Percentiles rank a stretch among this genome's conserved stretches.
These are phyloP conservation scores for Echria macrotheca DNA, from an alignment of 495 filamentous ascomycete species.

Conservation along the genomic window DNA sequence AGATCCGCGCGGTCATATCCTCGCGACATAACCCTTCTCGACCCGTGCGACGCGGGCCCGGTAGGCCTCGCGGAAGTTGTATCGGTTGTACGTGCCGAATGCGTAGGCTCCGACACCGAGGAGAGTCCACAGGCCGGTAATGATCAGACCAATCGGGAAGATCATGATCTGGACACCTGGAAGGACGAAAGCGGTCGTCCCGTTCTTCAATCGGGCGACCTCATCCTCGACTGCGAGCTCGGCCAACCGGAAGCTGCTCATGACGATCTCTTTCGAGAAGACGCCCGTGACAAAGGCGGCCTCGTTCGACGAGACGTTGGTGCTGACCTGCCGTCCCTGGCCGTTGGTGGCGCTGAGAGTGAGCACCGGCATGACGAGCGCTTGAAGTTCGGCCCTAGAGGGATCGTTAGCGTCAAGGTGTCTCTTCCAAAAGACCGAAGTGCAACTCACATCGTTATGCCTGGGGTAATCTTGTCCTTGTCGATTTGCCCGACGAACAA, in stretches of 20 bases:
- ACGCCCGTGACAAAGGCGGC: constrained; percentile 65
- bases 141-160: constrained; percentile 61
- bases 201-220: constrained; percentile 29
- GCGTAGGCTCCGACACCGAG: constrained; percentile 52
- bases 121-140: constrained; percentile 57
- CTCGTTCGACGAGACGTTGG: constrained; percentile 58
- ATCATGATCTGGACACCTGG: constrained; percentile 62
- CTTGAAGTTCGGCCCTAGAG: constrained; percentile 48
- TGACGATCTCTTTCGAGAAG: constrained; percentile 48
- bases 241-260: constrained; percentile 38
- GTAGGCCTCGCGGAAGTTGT: constrained; percentile 59
- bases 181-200: constrained; percentile 52
- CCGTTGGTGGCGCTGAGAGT: constrained; percentile 48
- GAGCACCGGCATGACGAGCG: constrained; percentile 58
- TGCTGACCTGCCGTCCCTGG: constrained; percentile 43
- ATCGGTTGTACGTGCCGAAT: constrained; percentile 57
- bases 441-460: constrained; percentile 36
- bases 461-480: constrained; percentile 31
- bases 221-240: constrained; percentile 33
- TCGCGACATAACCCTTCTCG: constrained; percentile 28
- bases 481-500: constrained; percentile 51
- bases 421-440: background rate
- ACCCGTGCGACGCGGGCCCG: constrained; percentile 45
- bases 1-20: constrained; percentile 24
- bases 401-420: constrained; percentile 22